Evolutionary conservation across 495 filamentous ascomycete species (phyloP).

Genomic region (Rostrohypoxylon terebratum): DNA sequence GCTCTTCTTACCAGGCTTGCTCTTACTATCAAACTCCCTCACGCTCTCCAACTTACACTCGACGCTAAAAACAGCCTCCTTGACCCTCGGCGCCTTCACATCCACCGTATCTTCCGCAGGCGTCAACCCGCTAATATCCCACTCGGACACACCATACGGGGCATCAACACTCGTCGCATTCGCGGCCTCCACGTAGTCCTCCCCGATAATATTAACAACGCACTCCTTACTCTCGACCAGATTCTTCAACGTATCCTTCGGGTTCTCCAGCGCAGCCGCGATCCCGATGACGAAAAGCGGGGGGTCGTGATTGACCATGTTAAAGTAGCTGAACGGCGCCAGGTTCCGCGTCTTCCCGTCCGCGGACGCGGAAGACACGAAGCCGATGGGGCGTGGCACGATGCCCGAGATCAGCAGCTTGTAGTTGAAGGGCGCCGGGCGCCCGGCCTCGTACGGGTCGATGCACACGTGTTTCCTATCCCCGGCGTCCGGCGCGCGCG

Average conservation of each 20-base stretch:
- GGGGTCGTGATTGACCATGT: slow-evolving; percentile 87
- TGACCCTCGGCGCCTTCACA: slow-evolving; percentile 78
- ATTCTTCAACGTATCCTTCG: slow-evolving; percentile 84
- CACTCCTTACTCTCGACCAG: slow-evolving; percentile 77
- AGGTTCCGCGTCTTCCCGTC: slow-evolving; percentile 71
- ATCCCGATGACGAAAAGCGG: slow-evolving; percentile 89
- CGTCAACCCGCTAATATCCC: slow-evolving; percentile 81
- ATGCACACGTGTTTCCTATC: slow-evolving; percentile 77
- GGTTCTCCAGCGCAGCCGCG: slow-evolving; percentile 60
- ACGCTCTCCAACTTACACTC: slow-evolving; percentile 80
- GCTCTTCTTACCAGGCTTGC: slow-evolving; percentile 75
- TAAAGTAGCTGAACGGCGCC: slow-evolving; percentile 87
- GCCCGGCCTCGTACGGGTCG: slow-evolving; percentile 79
- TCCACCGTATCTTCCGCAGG: slow-evolving; percentile 70
- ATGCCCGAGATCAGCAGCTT: slow-evolving; percentile 91
- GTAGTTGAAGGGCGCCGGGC: slow-evolving; percentile 81
- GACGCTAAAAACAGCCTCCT: slow-evolving; percentile 83
- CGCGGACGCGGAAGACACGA: slow-evolving; percentile 62
- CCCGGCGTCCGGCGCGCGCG: slow-evolving; percentile 57
- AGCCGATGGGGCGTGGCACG: slow-evolving; percentile 80
- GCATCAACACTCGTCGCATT: slow-evolving; percentile 83
- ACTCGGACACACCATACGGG: slow-evolving; percentile 83
- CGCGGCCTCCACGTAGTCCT: slow-evolving; percentile 88
- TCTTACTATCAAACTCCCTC: slow-evolving; percentile 79
- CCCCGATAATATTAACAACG: slow-evolving; percentile 87